These are phyloP conservation scores for Yamadazyma ubonensis DNA, from an alignment of 805 yeast genomes.

Conservation along the genomic window DNA sequence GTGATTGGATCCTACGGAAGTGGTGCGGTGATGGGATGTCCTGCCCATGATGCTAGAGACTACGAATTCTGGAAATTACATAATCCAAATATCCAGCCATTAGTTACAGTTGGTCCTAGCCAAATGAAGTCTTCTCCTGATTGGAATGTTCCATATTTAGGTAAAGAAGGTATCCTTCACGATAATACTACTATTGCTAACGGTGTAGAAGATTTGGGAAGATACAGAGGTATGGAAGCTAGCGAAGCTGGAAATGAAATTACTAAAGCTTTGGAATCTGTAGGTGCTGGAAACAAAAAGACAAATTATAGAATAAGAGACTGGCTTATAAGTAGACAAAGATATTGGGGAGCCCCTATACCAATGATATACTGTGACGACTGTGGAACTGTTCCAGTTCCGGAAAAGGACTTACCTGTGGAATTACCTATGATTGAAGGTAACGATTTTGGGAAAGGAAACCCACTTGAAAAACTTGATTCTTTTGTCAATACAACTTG, in stretches of 20 bases:
- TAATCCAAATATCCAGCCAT: constrained; percentile 43
- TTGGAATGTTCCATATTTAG: constrained; percentile 47
- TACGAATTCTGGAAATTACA: constrained; percentile 73
- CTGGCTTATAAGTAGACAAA: constrained; percentile 92
- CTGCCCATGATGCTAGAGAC: constrained; percentile 89
- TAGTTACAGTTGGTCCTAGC: constrained; percentile 47
- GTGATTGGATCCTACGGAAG: constrained; percentile 81
- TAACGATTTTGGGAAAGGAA: constrained; percentile 62
- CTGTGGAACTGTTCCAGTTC: constrained; percentile 94
- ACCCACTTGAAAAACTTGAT: constrained; percentile 54
- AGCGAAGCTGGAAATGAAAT: constrained; percentile 53
- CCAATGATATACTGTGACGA: constrained; percentile 84
- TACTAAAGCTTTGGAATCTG: constrained; percentile 36
- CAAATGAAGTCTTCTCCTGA: constrained; percentile 20
- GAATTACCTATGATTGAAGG: constrained; percentile 62
- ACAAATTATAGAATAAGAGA: constrained; percentile 73
- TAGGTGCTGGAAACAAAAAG: constrained; percentile 44
- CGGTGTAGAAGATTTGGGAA: constrained; percentile 30
- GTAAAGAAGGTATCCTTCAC: constrained; percentile 37
- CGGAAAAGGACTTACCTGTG: constrained; percentile 84
- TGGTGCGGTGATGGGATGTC: constrained; percentile 98
- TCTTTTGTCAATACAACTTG: constrained; percentile 74
- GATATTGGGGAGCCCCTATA: constrained; percentile 99
- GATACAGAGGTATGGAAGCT: constrained; percentile 48
- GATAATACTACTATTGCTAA: constrained; percentile 24